phyloP scores from a whole-genome alignment of 306 rosid genomes.

The Rubus idaeus region DNA sequence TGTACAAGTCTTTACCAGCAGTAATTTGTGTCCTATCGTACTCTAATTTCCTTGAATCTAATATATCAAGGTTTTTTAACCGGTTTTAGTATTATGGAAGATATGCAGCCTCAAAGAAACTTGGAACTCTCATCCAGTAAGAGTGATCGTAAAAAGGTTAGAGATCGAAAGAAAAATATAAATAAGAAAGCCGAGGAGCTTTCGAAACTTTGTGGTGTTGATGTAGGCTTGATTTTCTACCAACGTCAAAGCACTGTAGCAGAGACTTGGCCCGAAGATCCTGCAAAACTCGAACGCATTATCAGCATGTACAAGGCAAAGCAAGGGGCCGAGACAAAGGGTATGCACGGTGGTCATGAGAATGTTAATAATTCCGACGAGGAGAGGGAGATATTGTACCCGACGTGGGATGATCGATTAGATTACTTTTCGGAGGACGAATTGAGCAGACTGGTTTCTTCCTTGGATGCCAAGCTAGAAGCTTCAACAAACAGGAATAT shows the following conservation, averaged over 20 bases:
- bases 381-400: background rate
- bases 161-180: background rate
- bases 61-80: background rate
- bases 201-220: background rate
- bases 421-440: background rate
- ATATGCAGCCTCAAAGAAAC: background rate
- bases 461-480: background rate
- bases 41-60: background rate
- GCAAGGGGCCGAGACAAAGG: background rate
- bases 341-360: background rate
- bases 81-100: background rate
- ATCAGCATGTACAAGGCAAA: background rate
- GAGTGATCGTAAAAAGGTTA: background rate
- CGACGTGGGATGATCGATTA: background rate
- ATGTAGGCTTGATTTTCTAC: background rate
- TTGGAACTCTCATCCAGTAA: background rate
- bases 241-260: background rate
- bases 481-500: background rate
- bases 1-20: background rate
- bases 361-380: background rate
- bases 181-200: constrained; percentile 1
- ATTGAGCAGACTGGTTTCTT: background rate
- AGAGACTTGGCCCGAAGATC: constrained; percentile 8
- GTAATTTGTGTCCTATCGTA: background rate
- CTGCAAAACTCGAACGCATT: background rate